phyloP scores from a whole-genome alignment of 306 rosid species.

The Alnus rubra region DNA sequence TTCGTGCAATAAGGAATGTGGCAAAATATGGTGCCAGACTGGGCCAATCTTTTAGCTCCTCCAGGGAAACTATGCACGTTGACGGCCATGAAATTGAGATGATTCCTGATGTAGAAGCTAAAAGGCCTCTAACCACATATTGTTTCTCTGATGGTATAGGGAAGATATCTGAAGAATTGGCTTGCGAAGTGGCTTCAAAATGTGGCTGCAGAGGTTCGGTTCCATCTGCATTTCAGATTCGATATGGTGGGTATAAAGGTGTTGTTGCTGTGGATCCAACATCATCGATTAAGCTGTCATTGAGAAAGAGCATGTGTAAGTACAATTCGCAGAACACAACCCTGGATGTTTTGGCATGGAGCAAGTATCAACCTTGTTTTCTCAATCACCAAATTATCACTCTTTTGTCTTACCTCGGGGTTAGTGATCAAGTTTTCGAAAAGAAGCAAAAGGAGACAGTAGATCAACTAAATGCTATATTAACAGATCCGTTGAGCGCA shows the following conservation, averaged over 20 bases:
- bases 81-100: slow-evolving; percentile 16
- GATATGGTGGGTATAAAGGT: slow-evolving; percentile 47
- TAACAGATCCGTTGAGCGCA: slow-evolving; percentile 37
- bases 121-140: neutral
- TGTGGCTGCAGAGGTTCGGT: slow-evolving; percentile 26
- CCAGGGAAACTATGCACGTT: slow-evolving; percentile 33
- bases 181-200: slow-evolving; percentile 39
- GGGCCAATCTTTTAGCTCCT: slow-evolving; percentile 53
- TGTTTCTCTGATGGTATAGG: slow-evolving; percentile 56
- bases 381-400: slow-evolving; percentile 44
- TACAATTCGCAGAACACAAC: slow-evolving; percentile 30
- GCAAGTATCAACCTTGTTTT: slow-evolving; percentile 45
- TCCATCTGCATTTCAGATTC: slow-evolving; percentile 53
- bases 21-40: slow-evolving; percentile 45
- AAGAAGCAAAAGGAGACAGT: slow-evolving; percentile 29
- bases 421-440: slow-evolving; percentile 24
- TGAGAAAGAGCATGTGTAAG: slow-evolving; percentile 47
- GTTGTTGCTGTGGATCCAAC: slow-evolving; percentile 51
- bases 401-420: slow-evolving; percentile 43
- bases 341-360: slow-evolving; percentile 41
- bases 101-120: slow-evolving; percentile 33
- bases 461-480: slow-evolving; percentile 26
- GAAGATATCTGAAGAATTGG: slow-evolving; percentile 38
- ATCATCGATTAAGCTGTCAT: slow-evolving; percentile 26
- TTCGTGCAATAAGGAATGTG: slow-evolving; percentile 36